These are phyloP conservation scores for Suhomyces terraborum DNA, from an alignment of 1,139 yeast species.

Conservation along the genomic window DNA sequence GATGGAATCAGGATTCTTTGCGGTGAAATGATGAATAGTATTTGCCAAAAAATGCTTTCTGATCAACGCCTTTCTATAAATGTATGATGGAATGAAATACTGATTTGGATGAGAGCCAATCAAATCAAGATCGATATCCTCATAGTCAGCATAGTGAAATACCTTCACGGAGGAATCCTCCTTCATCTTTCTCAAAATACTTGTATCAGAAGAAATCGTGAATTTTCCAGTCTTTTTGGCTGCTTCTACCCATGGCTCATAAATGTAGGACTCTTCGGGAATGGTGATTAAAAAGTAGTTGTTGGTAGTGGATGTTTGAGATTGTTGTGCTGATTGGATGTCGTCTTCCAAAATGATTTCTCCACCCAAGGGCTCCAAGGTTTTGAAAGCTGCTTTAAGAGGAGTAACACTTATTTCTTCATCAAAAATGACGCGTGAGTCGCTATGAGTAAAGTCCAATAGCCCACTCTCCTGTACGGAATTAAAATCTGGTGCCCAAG, in stretches of 20 bases:
- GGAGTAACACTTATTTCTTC: slow-evolving; percentile 78
- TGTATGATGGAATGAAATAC: slow-evolving; percentile 77
- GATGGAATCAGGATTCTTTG: slow-evolving; percentile 71
- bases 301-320: neutral
- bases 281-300: slow-evolving; percentile 33
- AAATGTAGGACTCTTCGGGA: slow-evolving; percentile 53
- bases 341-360: slow-evolving; percentile 44
- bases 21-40: slow-evolving; percentile 70
- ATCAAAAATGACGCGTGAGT: slow-evolving; percentile 54
- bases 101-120: slow-evolving; percentile 37
- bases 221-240: slow-evolving; percentile 32
- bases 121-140: slow-evolving; percentile 77
- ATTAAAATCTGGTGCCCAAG: slow-evolving; percentile 84
- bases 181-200: slow-evolving; percentile 24
- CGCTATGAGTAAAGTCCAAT: slow-evolving; percentile 54
- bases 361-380: slow-evolving; percentile 56
- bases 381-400: slow-evolving; percentile 69
- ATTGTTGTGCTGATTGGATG: no score
- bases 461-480: slow-evolving; percentile 64
- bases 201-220: slow-evolving; percentile 29
- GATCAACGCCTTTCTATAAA: slow-evolving; percentile 83
- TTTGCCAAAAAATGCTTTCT: slow-evolving; percentile 86
- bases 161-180: slow-evolving; percentile 30
- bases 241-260: slow-evolving; percentile 53
- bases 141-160: slow-evolving; percentile 89